Evolutionary conservation across 805 yeast genomes (phyloP).

Genomic region (Wickerhamiella kurtzmanii): DNA sequence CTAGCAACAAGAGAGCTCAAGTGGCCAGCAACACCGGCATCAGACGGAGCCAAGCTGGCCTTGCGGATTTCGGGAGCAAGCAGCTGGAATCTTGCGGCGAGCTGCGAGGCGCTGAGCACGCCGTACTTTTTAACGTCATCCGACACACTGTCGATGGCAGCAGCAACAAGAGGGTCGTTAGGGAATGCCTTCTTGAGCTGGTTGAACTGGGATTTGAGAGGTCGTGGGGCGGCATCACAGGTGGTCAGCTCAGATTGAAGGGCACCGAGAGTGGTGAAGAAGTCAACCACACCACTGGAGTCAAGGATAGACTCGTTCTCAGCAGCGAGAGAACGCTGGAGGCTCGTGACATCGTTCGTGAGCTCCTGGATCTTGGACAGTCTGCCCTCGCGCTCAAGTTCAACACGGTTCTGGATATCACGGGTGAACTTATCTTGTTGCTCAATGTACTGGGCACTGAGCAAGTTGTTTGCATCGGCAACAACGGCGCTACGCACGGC

Average conservation of each 20-base stretch:
- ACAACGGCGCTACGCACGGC: conserved; percentile 52
- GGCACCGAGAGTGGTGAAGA: conserved; percentile 34
- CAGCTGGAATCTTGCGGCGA: conserved; percentile 64
- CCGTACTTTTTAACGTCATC: conserved; percentile 35
- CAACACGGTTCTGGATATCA: conserved; percentile 45
- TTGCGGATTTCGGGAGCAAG: conserved; percentile 78
- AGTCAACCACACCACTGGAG: conserved; percentile 30
- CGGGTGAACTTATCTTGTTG: conserved; percentile 55
- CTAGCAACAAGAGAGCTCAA: conserved; percentile 67
- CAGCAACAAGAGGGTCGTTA: conserved; percentile 38
- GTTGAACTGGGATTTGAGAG: conserved; percentile 26
- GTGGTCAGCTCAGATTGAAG: conserved; percentile 31
- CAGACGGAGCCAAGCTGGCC: conserved; percentile 81
- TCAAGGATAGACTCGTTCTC: conserved; percentile 29
- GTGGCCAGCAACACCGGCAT: conserved; percentile 92
- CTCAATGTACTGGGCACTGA: conserved; percentile 51
- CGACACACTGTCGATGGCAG: conserved; percentile 38
- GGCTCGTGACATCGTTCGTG: conserved; percentile 40
- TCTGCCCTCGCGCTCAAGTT: conserved; percentile 65
- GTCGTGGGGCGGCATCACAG: conserved; percentile 22
- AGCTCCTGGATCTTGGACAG: conserved; percentile 55
- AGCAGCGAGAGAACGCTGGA: conserved; percentile 31
- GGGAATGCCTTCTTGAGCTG: conserved; percentile 27
- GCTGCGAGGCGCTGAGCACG: conserved; percentile 63
- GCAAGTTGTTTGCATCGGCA: conserved; percentile 60